A percentile compares a stretch with the other conserved stretches of the same genome.
Conservation (phyloP, 257 asterid genomes). For the Penstemon davidsonii region DNA sequence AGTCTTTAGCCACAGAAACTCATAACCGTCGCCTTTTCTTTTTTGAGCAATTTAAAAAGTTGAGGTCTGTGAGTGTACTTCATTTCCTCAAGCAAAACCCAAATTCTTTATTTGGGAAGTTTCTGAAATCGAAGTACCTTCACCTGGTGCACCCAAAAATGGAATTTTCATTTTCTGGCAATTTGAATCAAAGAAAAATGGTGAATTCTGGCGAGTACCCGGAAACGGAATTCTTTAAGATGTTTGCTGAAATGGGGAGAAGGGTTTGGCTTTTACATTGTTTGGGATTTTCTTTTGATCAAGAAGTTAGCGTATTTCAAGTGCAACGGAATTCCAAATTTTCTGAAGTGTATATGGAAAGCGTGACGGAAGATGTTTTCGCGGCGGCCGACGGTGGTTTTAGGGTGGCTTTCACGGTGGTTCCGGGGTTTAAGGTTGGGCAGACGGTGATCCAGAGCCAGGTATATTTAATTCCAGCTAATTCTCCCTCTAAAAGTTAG, state of each 20-base stretch:
- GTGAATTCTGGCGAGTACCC: constrained; percentile 78
- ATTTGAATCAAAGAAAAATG: constrained; percentile 71
- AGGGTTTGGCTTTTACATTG: constrained; percentile 84
- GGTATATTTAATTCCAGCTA: constrained; percentile 60
- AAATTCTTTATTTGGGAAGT: constrained; percentile 55
- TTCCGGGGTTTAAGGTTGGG: constrained; percentile 87
- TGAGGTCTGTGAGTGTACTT: constrained; percentile 48
- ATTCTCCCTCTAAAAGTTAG: constrained; percentile 35
- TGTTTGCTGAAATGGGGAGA: constrained; percentile 90
- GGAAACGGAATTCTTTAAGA: constrained; percentile 77
- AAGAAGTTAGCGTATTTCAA: constrained; percentile 62
- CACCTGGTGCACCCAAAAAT: constrained; percentile 84
- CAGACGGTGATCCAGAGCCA: constrained; percentile 83
- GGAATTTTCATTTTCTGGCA: constrained; percentile 89
- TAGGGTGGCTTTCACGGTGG: constrained; percentile 85
- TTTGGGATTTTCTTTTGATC: constrained; percentile 61
- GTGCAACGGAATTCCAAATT: constrained; percentile 50
- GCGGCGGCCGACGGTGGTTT: constrained; percentile 47
- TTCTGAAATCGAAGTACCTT: constrained; percentile 72
- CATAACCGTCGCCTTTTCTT: constrained; percentile 43
- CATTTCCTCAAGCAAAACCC: constrained; percentile 63
- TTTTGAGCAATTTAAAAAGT: constrained; percentile 57
- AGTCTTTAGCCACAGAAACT: constrained; percentile 23
- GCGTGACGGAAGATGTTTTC: constrained; percentile 63
- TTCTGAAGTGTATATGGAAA: constrained; percentile 88